A percentile compares a stretch with the other conserved stretches of the same genome.
phyloP scores from a whole-genome alignment of 2,329 filamentous ascomycete genomes.

The Hymenoscyphus scutula region DNA sequence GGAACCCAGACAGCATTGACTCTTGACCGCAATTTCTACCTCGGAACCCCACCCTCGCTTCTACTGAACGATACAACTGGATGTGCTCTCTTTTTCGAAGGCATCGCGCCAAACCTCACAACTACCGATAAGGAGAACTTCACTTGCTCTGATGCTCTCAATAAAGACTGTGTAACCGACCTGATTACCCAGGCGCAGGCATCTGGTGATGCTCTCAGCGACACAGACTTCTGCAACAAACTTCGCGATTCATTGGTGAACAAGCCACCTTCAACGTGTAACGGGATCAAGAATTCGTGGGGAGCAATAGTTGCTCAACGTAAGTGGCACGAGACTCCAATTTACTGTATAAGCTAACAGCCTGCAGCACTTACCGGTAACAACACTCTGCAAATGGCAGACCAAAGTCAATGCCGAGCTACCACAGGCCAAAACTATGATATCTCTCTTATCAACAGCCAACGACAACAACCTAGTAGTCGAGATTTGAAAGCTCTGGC shows the following conservation, averaged over 20 bases:
- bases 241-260: background rate
- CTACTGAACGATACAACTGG: background rate
- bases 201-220: background rate
- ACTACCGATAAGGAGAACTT: background rate
- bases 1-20: background rate
- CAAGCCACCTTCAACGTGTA: conserved; percentile 4
- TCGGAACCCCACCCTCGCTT: conserved; percentile 1
- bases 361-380: background rate
- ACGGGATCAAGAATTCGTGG: conserved; percentile 1
- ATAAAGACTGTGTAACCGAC: background rate
- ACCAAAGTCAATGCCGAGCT: conserved; percentile 6
- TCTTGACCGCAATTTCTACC: conserved; percentile 4
- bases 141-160: conserved; percentile 2
- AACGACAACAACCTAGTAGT: conserved; percentile 1
- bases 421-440: conserved; percentile 4
- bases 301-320: background rate
- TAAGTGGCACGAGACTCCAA: background rate
- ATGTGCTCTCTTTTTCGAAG: conserved; percentile 6
- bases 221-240: conserved; percentile 4
- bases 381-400: background rate
- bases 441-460: background rate
- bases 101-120: conserved; percentile 2
- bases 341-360: background rate
- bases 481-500: background rate
- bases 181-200: background rate